A percentile compares a stretch with the other conserved stretches of the same genome.
phyloP scores from a whole-genome alignment of 23 red algal genomes.

The Gracilaria vermiculophylla region DNA sequence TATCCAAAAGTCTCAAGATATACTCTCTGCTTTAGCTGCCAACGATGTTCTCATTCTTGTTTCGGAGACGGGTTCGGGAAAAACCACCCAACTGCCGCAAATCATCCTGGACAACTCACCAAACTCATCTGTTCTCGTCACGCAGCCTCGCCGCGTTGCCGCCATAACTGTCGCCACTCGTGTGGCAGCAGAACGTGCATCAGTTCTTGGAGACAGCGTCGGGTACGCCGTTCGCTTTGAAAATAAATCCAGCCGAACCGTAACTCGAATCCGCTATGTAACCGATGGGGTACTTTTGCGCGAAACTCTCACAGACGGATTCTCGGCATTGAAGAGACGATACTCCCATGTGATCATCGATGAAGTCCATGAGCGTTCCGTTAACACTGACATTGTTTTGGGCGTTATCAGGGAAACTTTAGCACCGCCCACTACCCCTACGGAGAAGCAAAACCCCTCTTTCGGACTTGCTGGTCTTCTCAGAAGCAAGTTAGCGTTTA shows the following conservation, averaged over 20 bases:
- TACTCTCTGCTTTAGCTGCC: conserved; percentile 37
- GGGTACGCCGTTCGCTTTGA: conserved; percentile 95
- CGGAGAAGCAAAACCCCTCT: conserved; percentile 1
- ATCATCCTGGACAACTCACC: conserved; percentile 58
- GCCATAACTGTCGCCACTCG: conserved; percentile 81
- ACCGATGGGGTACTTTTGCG: conserved; percentile 91
- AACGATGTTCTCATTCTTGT: conserved; percentile 83
- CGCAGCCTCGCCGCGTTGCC: conserved; percentile 91
- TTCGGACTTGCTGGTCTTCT: conserved; percentile 14
- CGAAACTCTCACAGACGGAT: conserved; percentile 58
- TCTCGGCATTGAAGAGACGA: conserved; percentile 35
- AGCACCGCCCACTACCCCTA: neutral
- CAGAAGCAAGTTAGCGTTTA: conserved; percentile 60
- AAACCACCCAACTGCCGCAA: conserved; percentile 91
- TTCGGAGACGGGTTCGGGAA: conserved; percentile 85
- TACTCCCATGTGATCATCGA: conserved; percentile 87
- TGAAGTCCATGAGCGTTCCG: conserved; percentile 95
- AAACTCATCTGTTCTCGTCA: conserved; percentile 64
- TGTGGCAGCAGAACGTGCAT: conserved; percentile 77
- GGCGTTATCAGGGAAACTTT: conserved; percentile 73
- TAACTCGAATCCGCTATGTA: conserved; percentile 80
- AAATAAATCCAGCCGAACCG: conserved; percentile 37
- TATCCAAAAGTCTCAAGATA: neutral
- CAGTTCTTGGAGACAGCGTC: conserved; percentile 64
- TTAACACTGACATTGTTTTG: conserved; percentile 90